These are phyloP conservation scores for Mortierella sp. DNA, from an alignment of 371 early-diverging fungal species.

Conservation along the genomic window DNA sequence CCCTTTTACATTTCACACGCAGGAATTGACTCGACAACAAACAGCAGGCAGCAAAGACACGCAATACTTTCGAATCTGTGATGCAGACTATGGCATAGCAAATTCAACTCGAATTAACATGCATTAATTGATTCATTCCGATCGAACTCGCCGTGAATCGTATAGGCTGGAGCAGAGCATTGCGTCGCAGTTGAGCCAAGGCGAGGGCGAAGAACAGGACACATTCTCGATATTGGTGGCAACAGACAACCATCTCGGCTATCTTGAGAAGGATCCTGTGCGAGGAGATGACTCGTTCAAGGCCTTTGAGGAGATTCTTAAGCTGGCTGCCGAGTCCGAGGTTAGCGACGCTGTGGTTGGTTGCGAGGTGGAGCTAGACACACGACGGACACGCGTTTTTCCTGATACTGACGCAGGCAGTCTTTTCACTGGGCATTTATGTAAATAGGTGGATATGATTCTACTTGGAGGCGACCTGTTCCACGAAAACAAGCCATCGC, in stretches of 20 bases:
- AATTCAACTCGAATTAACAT: not conserved
- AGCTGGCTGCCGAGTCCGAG: slow-evolving; percentile 76
- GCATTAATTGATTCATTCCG: not conserved
- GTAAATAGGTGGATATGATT: slow-evolving; percentile 88
- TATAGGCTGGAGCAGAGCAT: slow-evolving; percentile 12
- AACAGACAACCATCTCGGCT: slow-evolving; percentile 99
- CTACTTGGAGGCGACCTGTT: slow-evolving; percentile 99
- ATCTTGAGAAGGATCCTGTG: slow-evolving; percentile 94
- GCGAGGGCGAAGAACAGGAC: slow-evolving; percentile 37
- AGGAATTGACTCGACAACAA: too few species aligned
- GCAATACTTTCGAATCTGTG: not conserved
- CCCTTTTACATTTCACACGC: too few species aligned
- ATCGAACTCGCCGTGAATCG: not conserved
- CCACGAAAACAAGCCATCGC: slow-evolving; percentile 98
- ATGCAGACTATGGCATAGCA: not conserved
- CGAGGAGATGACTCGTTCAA: slow-evolving; percentile 93
- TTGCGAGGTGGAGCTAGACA: too few species aligned
- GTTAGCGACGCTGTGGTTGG: slow-evolving; percentile 37
- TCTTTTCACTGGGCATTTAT: not conserved
- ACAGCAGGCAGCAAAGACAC: not conserved
- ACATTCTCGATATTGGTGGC: slow-evolving; percentile 82
- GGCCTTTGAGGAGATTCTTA: slow-evolving; percentile 96
- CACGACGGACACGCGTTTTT: too few species aligned
- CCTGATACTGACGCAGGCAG: too few species aligned
- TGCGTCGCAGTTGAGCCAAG: slow-evolving; percentile 21